Evolutionary conservation across 352 stramenopile genomes (phyloP).

Genomic region (Globisporangium megalacanthum): DNA sequence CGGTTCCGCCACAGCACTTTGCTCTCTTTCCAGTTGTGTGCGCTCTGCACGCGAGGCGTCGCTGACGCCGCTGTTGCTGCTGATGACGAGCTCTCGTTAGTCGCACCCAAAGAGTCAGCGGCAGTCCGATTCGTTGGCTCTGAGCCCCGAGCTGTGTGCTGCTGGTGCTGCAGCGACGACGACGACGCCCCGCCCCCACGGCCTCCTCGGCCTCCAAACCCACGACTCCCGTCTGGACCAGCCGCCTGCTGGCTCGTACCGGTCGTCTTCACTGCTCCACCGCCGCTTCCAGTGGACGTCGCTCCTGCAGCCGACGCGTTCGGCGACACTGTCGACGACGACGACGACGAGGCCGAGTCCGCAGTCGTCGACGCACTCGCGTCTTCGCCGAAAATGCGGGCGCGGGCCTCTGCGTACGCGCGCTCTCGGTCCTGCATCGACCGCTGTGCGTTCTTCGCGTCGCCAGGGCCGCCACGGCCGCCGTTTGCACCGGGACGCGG

Average conservation of each 20-base stretch:
- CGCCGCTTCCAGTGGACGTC: slow-evolving; percentile 6
- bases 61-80: background rate
- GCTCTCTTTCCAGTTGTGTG: slow-evolving; percentile 82
- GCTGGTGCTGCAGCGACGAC: background rate
- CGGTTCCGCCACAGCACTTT: slow-evolving; percentile 94
- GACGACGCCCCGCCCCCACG: background rate
- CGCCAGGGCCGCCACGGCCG: slow-evolving; percentile 15
- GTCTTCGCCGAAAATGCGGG: slow-evolving; percentile 91
- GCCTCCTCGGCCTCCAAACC: slow-evolving; percentile 21
- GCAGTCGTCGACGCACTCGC: slow-evolving; percentile 16
- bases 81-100: background rate
- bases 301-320: slow-evolving; percentile 3
- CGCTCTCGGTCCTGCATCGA: slow-evolving; percentile 91
- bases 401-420: slow-evolving; percentile 91
- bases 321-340: slow-evolving; percentile 12
- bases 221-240: slow-evolving; percentile 50
- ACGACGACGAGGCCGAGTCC: slow-evolving; percentile 12
- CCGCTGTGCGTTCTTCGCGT: slow-evolving; percentile 42
- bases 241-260: slow-evolving; percentile 35
- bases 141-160: background rate
- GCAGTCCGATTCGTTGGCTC: background rate
- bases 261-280: slow-evolving; percentile 9
- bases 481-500: slow-evolving; percentile 29
- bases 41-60: slow-evolving; percentile 6
- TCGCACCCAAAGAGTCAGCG: too few relatives aligned